These are phyloP conservation scores for Lactarius sanguifluus DNA, from an alignment of 768 basidiomycete genomes.

Conservation along the genomic window DNA sequence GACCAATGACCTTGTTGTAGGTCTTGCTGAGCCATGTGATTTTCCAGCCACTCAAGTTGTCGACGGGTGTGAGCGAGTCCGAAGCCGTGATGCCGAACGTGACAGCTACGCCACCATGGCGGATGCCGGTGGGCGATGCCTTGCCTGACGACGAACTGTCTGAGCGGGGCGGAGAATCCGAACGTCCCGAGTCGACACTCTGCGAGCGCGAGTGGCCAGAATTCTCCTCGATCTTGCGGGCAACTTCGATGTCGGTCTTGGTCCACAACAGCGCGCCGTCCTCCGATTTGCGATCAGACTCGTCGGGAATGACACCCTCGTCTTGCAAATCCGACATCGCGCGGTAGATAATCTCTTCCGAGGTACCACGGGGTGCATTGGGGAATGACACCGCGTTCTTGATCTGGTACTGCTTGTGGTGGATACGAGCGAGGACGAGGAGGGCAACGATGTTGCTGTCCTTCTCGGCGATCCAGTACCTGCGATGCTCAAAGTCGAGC, in stretches of 20 bases:
- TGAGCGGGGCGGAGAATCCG: neutral
- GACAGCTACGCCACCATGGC: constrained; percentile 37
- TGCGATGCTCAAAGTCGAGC: constrained; percentile 53
- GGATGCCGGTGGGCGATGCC: constrained; percentile 27
- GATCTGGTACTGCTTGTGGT: constrained; percentile 48
- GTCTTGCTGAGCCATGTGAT: constrained; percentile 45
- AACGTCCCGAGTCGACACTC: constrained; percentile 16
- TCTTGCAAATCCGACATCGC: constrained; percentile 45
- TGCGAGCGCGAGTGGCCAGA: constrained; percentile 14
- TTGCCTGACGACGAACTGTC: constrained; percentile 13
- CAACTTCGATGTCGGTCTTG: constrained; percentile 11
- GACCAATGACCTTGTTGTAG: constrained; percentile 42
- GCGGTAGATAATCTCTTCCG: constrained; percentile 51
- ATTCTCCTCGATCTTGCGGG: constrained; percentile 11
- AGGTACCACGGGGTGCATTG: constrained; percentile 52
- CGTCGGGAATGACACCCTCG: constrained; percentile 31
- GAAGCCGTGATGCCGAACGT: constrained; percentile 53
- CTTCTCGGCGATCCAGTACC: constrained; percentile 55
- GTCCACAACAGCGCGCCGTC: constrained; percentile 13
- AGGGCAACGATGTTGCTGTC: constrained; percentile 44
- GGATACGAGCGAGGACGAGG: constrained; percentile 51
- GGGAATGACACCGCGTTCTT: constrained; percentile 59
- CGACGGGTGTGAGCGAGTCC: constrained; percentile 39
- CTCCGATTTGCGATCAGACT: constrained; percentile 8
- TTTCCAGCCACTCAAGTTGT: constrained; percentile 50